Percentiles rank a stretch among this genome's conserved stretches.
These are phyloP conservation scores for Leccinum barrowsii DNA, from an alignment of 768 basidiomycete genomes.

Conservation along the genomic window DNA sequence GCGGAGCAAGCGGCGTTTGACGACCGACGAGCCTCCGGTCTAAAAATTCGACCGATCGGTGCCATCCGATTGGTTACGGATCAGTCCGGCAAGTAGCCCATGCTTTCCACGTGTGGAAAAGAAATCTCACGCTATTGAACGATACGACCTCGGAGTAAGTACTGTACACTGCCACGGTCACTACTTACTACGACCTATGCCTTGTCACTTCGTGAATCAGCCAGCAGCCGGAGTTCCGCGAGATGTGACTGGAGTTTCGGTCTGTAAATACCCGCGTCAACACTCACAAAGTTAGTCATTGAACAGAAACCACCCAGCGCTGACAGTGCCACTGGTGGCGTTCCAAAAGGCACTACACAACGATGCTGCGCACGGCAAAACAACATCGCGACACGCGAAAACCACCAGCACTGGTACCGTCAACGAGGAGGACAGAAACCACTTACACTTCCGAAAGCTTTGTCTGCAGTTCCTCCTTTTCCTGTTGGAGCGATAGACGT, in stretches of 20 bases:
- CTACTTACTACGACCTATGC: neutral
- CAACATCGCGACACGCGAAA: neutral
- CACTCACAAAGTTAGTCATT: neutral
- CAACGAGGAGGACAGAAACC: neutral
- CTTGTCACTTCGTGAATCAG: constrained; percentile 18
- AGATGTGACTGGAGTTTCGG: constrained; percentile 81
- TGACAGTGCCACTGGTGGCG: neutral
- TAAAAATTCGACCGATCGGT: constrained; percentile 14
- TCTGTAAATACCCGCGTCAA: constrained; percentile 33
- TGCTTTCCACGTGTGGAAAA: neutral
- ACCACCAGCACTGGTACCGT: neutral
- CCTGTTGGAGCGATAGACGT: constrained; percentile 86
- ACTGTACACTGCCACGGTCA: neutral
- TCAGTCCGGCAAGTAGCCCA: constrained; percentile 11
- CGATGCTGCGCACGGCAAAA: neutral
- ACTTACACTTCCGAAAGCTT: constrained; percentile 86
- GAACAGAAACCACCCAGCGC: neutral
- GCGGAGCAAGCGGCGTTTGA: constrained; percentile 12
- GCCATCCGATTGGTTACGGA: constrained; percentile 30
- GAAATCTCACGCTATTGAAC: constrained; percentile 7
- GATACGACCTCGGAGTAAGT: no score
- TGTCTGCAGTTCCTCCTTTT: constrained; percentile 85
- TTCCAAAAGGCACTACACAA: neutral
- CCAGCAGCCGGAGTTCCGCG: constrained; percentile 55
- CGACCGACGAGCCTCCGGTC: constrained; percentile 8